These are phyloP conservation scores for Aplosporella prunicola DNA, from an alignment of 2,329 filamentous ascomycete genomes.

Conservation along the genomic window DNA sequence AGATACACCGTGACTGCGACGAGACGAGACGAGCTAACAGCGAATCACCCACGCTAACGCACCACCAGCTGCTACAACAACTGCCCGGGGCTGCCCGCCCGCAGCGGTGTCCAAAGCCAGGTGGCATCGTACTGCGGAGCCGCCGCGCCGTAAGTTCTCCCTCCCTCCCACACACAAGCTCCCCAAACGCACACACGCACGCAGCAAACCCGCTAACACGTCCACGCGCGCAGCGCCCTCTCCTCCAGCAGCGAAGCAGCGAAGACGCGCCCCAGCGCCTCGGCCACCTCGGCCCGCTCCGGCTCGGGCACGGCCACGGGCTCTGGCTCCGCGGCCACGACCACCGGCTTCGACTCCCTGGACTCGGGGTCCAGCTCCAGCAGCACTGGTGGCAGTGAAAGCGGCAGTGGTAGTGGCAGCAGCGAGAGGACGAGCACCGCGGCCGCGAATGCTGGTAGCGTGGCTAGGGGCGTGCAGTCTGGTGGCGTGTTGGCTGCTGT, in stretches of 20 bases:
- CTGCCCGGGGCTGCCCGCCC: constrained; percentile 43
- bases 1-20: no score
- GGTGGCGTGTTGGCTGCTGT: constrained; percentile 21
- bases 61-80: constrained; percentile 50
- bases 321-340: constrained; percentile 8
- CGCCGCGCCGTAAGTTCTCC: constrained; percentile 28
- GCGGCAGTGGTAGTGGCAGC: no score
- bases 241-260: background rate
- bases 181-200: constrained; percentile 12
- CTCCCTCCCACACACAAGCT: constrained; percentile 9
- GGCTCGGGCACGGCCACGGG: background rate
- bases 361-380: constrained; percentile 8
- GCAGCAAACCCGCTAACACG: constrained; percentile 5
- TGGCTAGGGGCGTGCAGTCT: constrained; percentile 13
- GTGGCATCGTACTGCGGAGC: constrained; percentile 33
- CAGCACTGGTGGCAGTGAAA: constrained; percentile 12
- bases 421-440: no score
- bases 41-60: constrained; percentile 2
- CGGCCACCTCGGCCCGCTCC: constrained; percentile 5
- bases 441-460: constrained; percentile 17
- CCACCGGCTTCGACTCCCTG: constrained; percentile 10
- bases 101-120: constrained; percentile 25
- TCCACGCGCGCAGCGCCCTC: constrained; percentile 1
- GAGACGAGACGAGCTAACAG: no score
- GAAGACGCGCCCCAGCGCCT: constrained; percentile 13